Evolutionary conservation across 129 eudicot genomes (phyloP).

Genomic region (Saposhnikovia divaricata): DNA sequence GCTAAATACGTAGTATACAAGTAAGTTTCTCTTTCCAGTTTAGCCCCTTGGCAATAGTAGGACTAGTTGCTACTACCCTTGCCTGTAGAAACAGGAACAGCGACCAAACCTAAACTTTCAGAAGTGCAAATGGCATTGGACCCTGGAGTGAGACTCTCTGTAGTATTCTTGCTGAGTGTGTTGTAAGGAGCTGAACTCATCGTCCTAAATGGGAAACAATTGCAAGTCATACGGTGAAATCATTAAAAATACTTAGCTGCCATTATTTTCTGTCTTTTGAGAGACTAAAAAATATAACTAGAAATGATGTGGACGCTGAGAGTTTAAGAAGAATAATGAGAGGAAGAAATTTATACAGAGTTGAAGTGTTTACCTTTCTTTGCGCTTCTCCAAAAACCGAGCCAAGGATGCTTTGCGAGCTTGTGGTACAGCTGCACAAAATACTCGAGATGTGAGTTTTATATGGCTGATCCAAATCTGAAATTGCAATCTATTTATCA

Average conservation of each 20-base stretch:
- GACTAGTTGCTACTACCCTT: not conserved
- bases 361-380: conserved; percentile 52
- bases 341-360: not conserved
- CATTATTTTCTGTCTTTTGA: not conserved
- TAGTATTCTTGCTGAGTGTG: conserved; percentile 20
- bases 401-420: conserved; percentile 76
- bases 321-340: not conserved
- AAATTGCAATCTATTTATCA: not conserved
- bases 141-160: conserved; percentile 14
- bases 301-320: not conserved
- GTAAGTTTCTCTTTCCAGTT: not conserved
- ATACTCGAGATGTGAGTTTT: conserved; percentile 11
- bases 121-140: not conserved
- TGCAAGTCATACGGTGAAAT: not conserved
- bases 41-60: not conserved
- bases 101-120: not conserved
- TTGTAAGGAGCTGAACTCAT: conserved; percentile 35
- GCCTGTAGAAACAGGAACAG: not conserved
- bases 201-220: conserved; percentile 17
- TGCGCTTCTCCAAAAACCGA: conserved; percentile 70
- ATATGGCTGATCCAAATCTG: conserved; percentile 11
- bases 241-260: not conserved
- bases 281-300: not conserved
- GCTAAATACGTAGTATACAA: not conserved
- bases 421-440: conserved; percentile 68